These are phyloP conservation scores for Russula abietina DNA, from an alignment of 768 basidiomycete species.

Conservation along the genomic window DNA sequence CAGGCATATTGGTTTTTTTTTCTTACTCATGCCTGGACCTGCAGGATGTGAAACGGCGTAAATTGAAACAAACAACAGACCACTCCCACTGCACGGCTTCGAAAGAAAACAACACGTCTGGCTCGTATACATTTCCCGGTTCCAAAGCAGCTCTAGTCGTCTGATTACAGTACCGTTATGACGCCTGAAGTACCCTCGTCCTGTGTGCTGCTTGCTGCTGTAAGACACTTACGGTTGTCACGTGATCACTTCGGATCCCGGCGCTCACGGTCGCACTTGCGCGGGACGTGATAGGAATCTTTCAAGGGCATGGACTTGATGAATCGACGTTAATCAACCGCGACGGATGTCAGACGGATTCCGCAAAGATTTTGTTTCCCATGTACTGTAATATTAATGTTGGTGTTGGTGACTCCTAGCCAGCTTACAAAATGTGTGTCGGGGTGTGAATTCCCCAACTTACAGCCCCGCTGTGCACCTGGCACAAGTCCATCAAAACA, in stretches of 20 bases:
- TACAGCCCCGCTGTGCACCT: background rate
- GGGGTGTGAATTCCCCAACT: slow-evolving; percentile 12
- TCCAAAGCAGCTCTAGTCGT: too few species aligned
- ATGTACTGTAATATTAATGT: background rate
- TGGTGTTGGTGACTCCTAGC: background rate
- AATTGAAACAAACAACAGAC: background rate
- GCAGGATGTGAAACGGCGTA: background rate
- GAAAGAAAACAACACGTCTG: background rate
- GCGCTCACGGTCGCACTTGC: background rate
- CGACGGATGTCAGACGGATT: background rate
- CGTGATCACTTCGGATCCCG: background rate
- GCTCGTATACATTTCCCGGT: background rate
- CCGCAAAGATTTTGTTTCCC: background rate
- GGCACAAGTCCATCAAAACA: background rate
- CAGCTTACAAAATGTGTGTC: slow-evolving; percentile 1
- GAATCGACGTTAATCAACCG: background rate
- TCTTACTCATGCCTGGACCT: background rate
- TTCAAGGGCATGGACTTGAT: background rate
- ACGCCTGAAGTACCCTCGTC: too few species aligned
- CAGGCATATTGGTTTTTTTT: too few species aligned
- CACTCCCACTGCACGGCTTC: background rate
- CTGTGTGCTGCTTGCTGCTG: too few species aligned
- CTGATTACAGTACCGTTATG: too few species aligned
- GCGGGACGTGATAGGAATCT: background rate
- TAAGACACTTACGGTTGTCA: background rate